These are phyloP conservation scores for Amaranthus cruentus DNA, from an alignment of 148 eudicot genomes.

Conservation along the genomic window DNA sequence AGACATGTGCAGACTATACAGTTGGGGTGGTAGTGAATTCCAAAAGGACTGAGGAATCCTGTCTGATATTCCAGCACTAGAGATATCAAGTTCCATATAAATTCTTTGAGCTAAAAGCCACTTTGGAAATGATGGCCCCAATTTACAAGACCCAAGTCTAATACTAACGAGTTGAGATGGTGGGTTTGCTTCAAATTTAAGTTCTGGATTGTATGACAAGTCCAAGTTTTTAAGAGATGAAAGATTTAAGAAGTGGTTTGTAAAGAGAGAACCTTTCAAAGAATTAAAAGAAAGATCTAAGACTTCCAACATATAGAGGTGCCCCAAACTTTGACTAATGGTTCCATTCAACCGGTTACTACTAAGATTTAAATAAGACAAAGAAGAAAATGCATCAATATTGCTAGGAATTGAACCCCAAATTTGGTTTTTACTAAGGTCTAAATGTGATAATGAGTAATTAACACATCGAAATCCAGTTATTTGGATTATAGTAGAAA, in stretches of 20 bases:
- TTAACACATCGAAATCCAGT: neutral
- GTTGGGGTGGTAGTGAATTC: neutral
- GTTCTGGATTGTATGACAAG: neutral
- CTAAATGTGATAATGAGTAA: neutral
- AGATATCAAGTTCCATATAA: neutral
- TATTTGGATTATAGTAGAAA: slow-evolving; percentile 2
- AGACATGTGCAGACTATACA: neutral
- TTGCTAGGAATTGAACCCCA: slow-evolving; percentile 23
- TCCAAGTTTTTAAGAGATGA: neutral
- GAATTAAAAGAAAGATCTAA: neutral
- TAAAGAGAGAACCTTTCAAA: neutral
- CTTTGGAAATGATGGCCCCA: slow-evolving; percentile 11
- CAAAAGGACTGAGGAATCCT: slow-evolving; percentile 3
- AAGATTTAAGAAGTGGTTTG: neutral
- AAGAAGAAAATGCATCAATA: slow-evolving; percentile 14
- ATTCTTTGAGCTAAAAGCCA: slow-evolving; percentile 5
- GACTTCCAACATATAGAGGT: no score
- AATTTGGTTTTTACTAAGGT: slow-evolving; percentile 20
- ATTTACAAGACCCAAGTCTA: neutral
- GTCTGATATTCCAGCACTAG: slow-evolving; percentile 5
- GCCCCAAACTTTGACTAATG: neutral
- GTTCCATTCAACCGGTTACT: neutral
- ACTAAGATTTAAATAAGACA: slow-evolving; percentile 7
- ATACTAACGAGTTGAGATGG: neutral
- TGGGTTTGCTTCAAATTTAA: neutral